These are phyloP conservation scores for Phoma herbarum DNA, from an alignment of 2,329 filamentous ascomycete genomes.

Conservation along the genomic window DNA sequence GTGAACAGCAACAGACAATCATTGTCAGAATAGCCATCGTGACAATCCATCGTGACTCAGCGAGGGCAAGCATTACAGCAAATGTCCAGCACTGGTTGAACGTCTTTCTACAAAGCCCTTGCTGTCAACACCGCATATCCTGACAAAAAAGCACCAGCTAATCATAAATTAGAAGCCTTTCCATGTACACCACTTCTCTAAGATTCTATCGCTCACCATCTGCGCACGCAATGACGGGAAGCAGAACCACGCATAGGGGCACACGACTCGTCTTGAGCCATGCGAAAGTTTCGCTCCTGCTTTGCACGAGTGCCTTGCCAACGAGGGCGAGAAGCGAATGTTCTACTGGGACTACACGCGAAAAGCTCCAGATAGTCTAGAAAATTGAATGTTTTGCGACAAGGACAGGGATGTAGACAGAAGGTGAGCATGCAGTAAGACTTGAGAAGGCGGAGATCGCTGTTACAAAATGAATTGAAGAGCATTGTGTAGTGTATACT, in stretches of 20 bases:
- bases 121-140: too few species aligned
- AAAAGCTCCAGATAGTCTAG: neutral
- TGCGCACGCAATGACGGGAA: neutral
- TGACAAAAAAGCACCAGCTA: too few species aligned
- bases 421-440: neutral
- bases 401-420: neutral
- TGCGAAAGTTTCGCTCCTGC: slow-evolving; percentile 1
- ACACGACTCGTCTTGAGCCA: neutral
- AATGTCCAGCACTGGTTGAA: too few species aligned
- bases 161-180: too few species aligned
- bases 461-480: neutral
- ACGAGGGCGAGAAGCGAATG: neutral
- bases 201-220: neutral
- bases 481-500: too few species aligned
- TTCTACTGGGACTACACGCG: neutral
- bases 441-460: neutral
- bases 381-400: slow-evolving; percentile 2
- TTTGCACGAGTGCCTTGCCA: neutral
- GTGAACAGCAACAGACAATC: too few species aligned
- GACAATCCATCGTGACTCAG: too few species aligned
- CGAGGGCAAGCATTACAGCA: too few species aligned
- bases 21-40: too few species aligned
- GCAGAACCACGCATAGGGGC: neutral
- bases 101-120: too few species aligned
- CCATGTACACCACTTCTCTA: too few species aligned